These are phyloP conservation scores for Colletotrichum viniferum DNA, from an alignment of 2,329 filamentous ascomycete species.

Conservation along the genomic window DNA sequence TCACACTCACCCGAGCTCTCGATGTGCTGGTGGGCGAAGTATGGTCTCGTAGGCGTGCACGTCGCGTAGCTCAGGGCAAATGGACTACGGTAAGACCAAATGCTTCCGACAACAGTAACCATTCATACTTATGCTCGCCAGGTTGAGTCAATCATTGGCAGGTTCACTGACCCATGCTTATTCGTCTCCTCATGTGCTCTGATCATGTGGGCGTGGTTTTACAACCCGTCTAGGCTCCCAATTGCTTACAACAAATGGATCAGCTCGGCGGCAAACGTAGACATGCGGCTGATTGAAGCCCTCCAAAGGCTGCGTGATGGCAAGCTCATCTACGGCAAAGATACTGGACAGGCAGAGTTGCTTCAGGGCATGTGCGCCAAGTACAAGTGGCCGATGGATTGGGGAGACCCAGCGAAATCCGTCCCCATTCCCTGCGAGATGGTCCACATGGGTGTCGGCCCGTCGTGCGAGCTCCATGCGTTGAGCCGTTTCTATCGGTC, in stretches of 20 bases:
- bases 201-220: conserved; percentile 93
- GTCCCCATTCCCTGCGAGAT: conserved; percentile 82
- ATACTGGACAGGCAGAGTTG: conserved; percentile 72
- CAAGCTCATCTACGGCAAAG: conserved; percentile 72
- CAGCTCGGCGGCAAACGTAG: conserved; percentile 74
- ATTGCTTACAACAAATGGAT: conserved; percentile 83
- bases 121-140: conserved; percentile 26
- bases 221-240: conserved; percentile 72
- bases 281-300: conserved; percentile 74
- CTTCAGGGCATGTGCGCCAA: conserved; percentile 76
- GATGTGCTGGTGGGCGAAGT: conserved; percentile 72
- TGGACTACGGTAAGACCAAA: conserved; percentile 50
- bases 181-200: conserved; percentile 75
- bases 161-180: conserved; percentile 67
- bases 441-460: conserved; percentile 79
- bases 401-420: conserved; percentile 73
- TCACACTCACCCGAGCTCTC: conserved; percentile 72
- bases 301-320: conserved; percentile 70
- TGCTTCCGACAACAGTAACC: background rate
- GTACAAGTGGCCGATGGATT: conserved; percentile 68
- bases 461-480: conserved; percentile 77
- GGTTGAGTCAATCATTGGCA: conserved; percentile 45
- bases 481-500: conserved; percentile 69
- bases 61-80: conserved; percentile 46
- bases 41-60: conserved; percentile 59